A percentile compares a stretch with the other conserved stretches of the same genome.
These are phyloP conservation scores for Cyberlindnera euphorbiae DNA, from an alignment of 805 yeast species.

Conservation along the genomic window DNA sequence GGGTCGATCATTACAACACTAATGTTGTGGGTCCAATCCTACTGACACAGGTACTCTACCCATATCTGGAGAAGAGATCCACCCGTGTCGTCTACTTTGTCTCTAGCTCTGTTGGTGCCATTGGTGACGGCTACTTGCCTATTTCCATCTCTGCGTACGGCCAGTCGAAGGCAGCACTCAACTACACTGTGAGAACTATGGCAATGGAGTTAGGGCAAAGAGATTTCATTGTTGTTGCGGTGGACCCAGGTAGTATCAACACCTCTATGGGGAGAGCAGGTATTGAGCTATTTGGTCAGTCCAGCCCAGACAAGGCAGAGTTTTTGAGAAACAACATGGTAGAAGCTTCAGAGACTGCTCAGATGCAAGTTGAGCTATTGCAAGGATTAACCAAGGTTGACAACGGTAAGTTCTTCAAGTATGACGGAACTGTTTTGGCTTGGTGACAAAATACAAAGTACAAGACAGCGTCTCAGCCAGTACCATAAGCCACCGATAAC, in stretches of 20 bases:
- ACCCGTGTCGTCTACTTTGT: slow-evolving; percentile 27
- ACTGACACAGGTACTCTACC: slow-evolving; percentile 18
- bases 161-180: slow-evolving; percentile 35
- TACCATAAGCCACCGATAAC: no score
- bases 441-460: slow-evolving; percentile 1
- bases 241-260: slow-evolving; percentile 35
- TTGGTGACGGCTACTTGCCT: slow-evolving; percentile 15
- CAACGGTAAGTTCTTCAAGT: slow-evolving; percentile 9
- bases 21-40: slow-evolving; percentile 27
- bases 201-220: slow-evolving; percentile 24
- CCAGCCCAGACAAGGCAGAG: not conserved
- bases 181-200: slow-evolving; percentile 27
- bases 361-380: slow-evolving; percentile 1
- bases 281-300: not conserved
- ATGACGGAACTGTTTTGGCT: slow-evolving; percentile 1
- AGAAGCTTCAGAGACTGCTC: slow-evolving; percentile 1
- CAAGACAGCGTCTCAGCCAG: no score
- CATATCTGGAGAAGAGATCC: slow-evolving; percentile 19
- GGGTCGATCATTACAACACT: slow-evolving; percentile 18
- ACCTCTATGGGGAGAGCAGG: slow-evolving; percentile 23
- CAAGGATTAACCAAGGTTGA: slow-evolving; percentile 1
- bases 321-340: not conserved
- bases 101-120: slow-evolving; percentile 28
- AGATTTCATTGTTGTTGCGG: slow-evolving; percentile 27
- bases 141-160: slow-evolving; percentile 30